A percentile compares a stretch with the other conserved stretches of the same genome.
Conservation (phyloP, 139 green algal genomes). For the Micromonas pusilla region DNA sequence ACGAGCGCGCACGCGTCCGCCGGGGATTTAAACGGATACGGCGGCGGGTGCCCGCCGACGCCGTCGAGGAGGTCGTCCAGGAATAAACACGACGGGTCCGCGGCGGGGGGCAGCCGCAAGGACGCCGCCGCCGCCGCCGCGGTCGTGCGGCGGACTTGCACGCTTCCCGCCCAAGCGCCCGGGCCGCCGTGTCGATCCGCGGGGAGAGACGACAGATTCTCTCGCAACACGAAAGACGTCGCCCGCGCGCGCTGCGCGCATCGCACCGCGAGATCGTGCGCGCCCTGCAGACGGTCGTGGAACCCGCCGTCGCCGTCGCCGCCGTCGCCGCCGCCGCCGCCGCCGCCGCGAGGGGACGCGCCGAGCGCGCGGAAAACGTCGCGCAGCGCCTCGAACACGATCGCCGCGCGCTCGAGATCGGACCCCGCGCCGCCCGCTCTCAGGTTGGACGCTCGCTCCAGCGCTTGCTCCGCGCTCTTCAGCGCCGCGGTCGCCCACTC, state of each 20-base stretch:
- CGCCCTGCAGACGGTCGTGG: not conserved
- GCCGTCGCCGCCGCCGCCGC: not conserved
- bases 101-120: not conserved
- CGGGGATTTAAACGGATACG: conserved; percentile 16
- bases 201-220: not conserved
- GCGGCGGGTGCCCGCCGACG: not conserved
- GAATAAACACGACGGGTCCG: not conserved
- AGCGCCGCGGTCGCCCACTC: not conserved
- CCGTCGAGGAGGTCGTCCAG: conserved; percentile 6
- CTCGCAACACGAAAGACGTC: not conserved
- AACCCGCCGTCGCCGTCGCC: not conserved
- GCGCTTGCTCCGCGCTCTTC: not conserved
- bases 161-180: not conserved
- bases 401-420: not conserved
- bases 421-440: not conserved
- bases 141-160: not conserved
- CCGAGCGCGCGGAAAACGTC: not conserved
- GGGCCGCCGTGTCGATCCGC: not conserved
- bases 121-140: not conserved
- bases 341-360: not conserved
- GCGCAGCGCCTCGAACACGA: not conserved
- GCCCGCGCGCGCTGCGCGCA: not conserved
- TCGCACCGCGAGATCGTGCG: not conserved
- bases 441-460: not conserved
- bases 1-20: not conserved